phyloP scores from a whole-genome alignment of 805 yeast genomes.

The Saccharomycopsis javanensis region DNA sequence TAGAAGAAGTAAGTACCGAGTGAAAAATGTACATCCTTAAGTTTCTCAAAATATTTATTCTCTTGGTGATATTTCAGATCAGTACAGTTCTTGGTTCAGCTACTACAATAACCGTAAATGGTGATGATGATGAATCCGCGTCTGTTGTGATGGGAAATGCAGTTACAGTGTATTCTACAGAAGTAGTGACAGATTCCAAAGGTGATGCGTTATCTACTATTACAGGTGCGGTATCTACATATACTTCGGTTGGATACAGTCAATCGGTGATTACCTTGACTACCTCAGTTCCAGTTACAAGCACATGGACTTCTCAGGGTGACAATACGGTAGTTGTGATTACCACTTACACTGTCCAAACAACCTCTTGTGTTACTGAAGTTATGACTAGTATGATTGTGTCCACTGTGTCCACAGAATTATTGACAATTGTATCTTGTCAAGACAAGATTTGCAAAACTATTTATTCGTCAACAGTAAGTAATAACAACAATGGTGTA shows the following conservation, averaged over 20 bases:
- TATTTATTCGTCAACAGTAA: conserved; percentile 14
- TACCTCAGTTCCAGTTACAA: conserved; percentile 18
- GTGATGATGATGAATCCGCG: neutral
- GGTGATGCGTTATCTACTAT: conserved; percentile 13
- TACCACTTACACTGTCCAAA: conserved; percentile 18
- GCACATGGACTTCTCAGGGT: conserved; percentile 19
- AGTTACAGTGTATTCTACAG: conserved; percentile 17
- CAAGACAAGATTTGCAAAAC: conserved; percentile 18
- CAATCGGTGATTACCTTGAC: conserved; percentile 18
- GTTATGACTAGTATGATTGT: conserved; percentile 19
- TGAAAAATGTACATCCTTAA: neutral
- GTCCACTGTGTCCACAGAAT: conserved; percentile 19
- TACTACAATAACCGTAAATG: neutral
- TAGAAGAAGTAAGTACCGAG: neutral
- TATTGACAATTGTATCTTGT: conserved; percentile 17
- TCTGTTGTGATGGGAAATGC: neutral
- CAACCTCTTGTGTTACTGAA: conserved; percentile 19
- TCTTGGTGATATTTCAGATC: neutral
- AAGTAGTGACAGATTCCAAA: conserved; percentile 14
- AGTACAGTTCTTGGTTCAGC: conserved; percentile 3
- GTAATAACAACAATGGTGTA: conserved; percentile 3
- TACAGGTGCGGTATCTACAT: conserved; percentile 14
- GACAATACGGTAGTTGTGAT: conserved; percentile 18
- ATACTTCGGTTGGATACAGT: conserved; percentile 17
- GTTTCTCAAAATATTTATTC: neutral